Evolutionary conservation across 1,139 yeast genomes (phyloP).

Genomic region (Diutina siamensis): DNA sequence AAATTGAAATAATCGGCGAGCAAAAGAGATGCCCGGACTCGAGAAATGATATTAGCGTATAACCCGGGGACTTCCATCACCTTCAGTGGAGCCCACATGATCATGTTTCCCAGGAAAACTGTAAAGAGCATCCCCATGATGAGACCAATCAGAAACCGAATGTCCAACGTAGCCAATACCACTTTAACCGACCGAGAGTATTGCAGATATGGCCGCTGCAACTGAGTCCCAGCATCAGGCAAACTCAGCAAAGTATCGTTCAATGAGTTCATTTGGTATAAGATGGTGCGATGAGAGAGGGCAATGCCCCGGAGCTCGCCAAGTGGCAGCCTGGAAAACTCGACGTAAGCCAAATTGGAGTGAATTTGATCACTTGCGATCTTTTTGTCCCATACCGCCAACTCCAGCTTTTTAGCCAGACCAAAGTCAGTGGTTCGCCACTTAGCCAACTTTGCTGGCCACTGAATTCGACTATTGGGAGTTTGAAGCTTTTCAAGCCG

Average conservation of each 20-base stretch:
- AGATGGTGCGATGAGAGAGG: conserved; percentile 74
- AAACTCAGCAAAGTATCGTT: conserved; percentile 55
- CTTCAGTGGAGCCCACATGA: conserved; percentile 70
- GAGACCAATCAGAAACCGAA: conserved; percentile 79
- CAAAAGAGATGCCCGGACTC: conserved; percentile 58
- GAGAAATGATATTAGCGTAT: conserved; percentile 71
- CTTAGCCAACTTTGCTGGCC: conserved; percentile 41
- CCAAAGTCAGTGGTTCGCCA: conserved; percentile 92
- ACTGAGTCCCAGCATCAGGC: conserved; percentile 36
- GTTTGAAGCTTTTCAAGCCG: conserved; percentile 49
- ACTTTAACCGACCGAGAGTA: conserved; percentile 22
- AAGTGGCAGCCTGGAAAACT: conserved; percentile 79
- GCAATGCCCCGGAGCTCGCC: conserved; percentile 94
- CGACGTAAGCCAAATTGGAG: conserved; percentile 81
- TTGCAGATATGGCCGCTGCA: conserved; percentile 22
- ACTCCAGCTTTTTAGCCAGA: conserved; percentile 35
- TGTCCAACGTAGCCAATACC: conserved; percentile 66
- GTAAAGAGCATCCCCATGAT: conserved; percentile 73
- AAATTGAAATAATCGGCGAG: conserved; percentile 84
- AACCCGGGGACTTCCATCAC: conserved; percentile 77
- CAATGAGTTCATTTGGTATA: conserved; percentile 78
- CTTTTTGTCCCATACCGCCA: conserved; percentile 19
- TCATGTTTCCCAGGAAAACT: conserved; percentile 72
- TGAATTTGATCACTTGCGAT: conserved; percentile 11
- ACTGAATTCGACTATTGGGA: conserved; percentile 20